Conservation (phyloP, 208 protist genomes). For the Polymyxa betae region DNA sequence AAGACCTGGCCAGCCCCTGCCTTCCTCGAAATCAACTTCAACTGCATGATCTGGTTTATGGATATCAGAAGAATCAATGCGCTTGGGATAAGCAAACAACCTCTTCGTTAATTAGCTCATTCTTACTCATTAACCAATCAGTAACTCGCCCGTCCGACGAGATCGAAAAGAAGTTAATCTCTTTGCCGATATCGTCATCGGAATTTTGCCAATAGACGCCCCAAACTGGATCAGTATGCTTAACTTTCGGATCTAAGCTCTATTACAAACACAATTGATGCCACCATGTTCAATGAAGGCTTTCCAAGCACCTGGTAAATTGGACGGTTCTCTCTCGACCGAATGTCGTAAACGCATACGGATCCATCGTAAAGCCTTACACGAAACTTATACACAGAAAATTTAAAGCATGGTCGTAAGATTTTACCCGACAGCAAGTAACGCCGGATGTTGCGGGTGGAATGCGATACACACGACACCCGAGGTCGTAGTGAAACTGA, state of each 20-base stretch:
- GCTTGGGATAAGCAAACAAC: conserved; percentile 65
- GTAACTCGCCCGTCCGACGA: conserved; percentile 89
- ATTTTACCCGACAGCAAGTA: conserved; percentile 84
- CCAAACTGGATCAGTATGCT: conserved; percentile 94
- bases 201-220: conserved; percentile 77
- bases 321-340: conserved; percentile 66
- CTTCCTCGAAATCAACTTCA: conserved; percentile 63
- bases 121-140: conserved; percentile 90
- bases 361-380: conserved; percentile 87
- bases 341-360: conserved; percentile 85
- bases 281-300: neutral
- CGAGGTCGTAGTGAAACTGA: conserved; percentile 82
- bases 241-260: conserved; percentile 49
- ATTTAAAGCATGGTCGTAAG: neutral
- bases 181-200: conserved; percentile 73
- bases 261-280: neutral
- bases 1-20: conserved; percentile 26
- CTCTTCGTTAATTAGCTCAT: conserved; percentile 88
- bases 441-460: conserved; percentile 77
- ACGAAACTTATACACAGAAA: neutral
- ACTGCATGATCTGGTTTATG: conserved; percentile 61
- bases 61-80: neutral
- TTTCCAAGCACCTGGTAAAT: neutral
- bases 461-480: conserved; percentile 94
- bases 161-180: conserved; percentile 89